Base-by-base conservation (phyloP, 768 basidiomycete genomes). In the Calocybe indica region DNA sequence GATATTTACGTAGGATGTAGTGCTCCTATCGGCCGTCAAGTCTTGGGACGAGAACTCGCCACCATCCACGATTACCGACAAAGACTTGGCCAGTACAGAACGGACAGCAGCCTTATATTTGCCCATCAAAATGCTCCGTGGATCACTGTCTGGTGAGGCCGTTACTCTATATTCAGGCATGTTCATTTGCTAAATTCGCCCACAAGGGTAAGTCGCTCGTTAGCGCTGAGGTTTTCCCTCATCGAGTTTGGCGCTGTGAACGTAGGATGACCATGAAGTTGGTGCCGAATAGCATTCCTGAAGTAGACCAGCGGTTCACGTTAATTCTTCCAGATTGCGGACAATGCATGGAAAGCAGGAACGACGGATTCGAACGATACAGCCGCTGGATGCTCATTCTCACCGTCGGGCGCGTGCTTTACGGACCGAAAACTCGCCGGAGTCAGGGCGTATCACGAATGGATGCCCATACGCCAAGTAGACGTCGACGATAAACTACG, bases 391-490 rank as follows among this genome's bases (percentile, higher is more conserved):
- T 79, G 75, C 52, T 53, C 64, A 12, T 78, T 76, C 57, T 78
- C 77, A 2, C 59, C 74, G 1, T 76, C 76, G 1, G 76, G 73
- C 2, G 76, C 76, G 9, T 78, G 77, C 54, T 81, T 80, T 62
- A 77, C 77, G 5, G 76, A 81, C 56, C 64, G 80, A 32, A 82
- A 82, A 59, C 59, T 79, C 2, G 78, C 79, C 38, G 80, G 76
- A 6, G 72, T 80, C 22, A 65, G 78, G 30, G 78, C 77, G 0
- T 80, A 79, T 54, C 77, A 81, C 54, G 79, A 80, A 51, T 81
- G 79, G 79, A 72, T 82, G 66, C 79, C 79, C 9, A 77, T 82
- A 50, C 70, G 81, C 7, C 76, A 80, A 51, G 76, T 82, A 12
- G 71, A 71, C 36, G 68, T 71, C 1, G 70, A 71, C 43, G 78